Evolutionary conservation across 257 asterid species (phyloP).

Genomic region (Nicotiana knightiana): DNA sequence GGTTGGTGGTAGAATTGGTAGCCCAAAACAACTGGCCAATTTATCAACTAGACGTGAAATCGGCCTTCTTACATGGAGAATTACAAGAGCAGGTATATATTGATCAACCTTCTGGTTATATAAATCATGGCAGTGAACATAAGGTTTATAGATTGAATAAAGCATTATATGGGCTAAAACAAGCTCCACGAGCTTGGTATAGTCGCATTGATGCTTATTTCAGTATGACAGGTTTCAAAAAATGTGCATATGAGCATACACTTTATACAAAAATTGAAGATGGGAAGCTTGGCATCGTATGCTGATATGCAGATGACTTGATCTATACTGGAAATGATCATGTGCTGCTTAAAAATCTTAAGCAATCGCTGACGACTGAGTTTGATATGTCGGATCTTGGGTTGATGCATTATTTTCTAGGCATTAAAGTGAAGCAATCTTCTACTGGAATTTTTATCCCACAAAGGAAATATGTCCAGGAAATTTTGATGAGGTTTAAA

Average conservation of each 20-base stretch:
- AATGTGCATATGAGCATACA: not conserved
- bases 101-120: not conserved
- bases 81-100: not conserved
- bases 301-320: not conserved
- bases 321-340: not conserved
- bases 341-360: not conserved
- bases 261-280: not conserved
- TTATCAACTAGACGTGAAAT: no score
- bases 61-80: not conserved
- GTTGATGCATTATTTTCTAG: not conserved
- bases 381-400: not conserved
- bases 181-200: conserved; percentile 5
- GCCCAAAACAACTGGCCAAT: not conserved
- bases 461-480: no score
- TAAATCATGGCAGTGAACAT: not conserved
- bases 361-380: not conserved
- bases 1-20: not conserved
- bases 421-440: not conserved
- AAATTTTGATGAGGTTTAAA: no score
- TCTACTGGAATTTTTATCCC: not conserved
- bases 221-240: not conserved
- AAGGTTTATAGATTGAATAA: not conserved
- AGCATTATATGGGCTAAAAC: not conserved
- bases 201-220: conserved; percentile 2
- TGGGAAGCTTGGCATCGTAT: not conserved